These are phyloP conservation scores for Dictyostelium capitatum DNA, from an alignment of 78 protist species.

Conservation along the genomic window DNA sequence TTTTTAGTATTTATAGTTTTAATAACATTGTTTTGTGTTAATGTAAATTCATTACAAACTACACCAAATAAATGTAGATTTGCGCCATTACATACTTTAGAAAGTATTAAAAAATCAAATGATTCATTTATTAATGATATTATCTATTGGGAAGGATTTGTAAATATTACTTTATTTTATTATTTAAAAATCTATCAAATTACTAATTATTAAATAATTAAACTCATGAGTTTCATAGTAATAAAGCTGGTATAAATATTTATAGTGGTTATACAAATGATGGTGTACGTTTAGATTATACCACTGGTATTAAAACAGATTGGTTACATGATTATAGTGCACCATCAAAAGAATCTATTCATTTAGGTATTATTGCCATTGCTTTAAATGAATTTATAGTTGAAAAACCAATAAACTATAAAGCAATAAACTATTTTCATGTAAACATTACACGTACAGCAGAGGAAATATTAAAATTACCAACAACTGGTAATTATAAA, in stretches of 20 bases:
- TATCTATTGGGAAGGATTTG: conserved; percentile 72
- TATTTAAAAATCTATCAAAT: too few relatives aligned
- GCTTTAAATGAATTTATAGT: conserved; percentile 3
- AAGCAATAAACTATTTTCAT: conserved; percentile 53
- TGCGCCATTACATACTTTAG: not conserved
- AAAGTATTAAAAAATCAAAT: not conserved
- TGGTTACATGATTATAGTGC: conserved; percentile 69
- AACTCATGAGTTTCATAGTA: conserved; percentile 16
- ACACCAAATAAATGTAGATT: conserved; percentile 4
- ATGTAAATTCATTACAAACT: too few relatives aligned
- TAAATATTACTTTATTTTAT: too few relatives aligned
- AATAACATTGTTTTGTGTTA: too few relatives aligned
- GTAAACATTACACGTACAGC: conserved; percentile 1
- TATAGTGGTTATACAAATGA: conserved; percentile 62
- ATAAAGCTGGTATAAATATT: conserved; percentile 36
- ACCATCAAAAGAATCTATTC: conserved; percentile 82
- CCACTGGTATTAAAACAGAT: conserved; percentile 19
- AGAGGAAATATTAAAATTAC: not conserved
- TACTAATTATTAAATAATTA: not conserved
- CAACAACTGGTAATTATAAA: not conserved
- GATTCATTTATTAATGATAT: conserved; percentile 34
- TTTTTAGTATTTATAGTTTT: too few relatives aligned
- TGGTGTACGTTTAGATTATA: conserved; percentile 55
- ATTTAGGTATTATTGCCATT: conserved; percentile 38
- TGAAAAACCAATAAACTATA: not conserved